A percentile compares a stretch with the other conserved stretches of the same genome.
phyloP scores from a whole-genome alignment of 2,329 filamentous ascomycete genomes.

The Fusarium verrucosum region DNA sequence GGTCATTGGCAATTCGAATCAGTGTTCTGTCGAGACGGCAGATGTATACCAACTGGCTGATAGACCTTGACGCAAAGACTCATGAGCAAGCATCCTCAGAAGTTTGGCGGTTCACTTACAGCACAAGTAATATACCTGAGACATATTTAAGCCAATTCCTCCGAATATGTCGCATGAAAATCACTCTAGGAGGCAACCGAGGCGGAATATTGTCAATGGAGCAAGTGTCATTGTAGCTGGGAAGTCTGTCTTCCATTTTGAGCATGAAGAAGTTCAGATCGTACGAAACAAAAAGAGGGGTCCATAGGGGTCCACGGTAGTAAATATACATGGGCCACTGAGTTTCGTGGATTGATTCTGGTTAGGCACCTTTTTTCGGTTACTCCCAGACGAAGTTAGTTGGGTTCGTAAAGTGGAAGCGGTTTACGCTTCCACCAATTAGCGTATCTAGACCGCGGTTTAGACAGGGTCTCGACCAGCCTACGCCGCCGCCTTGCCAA shows the following conservation, averaged over 20 bases:
- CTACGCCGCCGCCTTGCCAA: background rate
- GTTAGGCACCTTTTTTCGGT: background rate
- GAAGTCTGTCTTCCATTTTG: background rate
- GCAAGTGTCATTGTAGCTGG: background rate
- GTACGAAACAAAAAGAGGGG: background rate
- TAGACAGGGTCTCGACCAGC: background rate
- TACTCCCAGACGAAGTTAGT: background rate
- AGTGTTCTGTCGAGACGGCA: background rate
- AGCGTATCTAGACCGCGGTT: background rate
- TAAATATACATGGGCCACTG: background rate
- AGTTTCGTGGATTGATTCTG: background rate
- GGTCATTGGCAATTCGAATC: slow-evolving; percentile 13
- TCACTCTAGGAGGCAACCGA: background rate
- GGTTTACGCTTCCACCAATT: slow-evolving; percentile 2
- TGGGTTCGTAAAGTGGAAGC: background rate
- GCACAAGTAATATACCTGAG: background rate
- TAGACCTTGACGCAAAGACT: background rate
- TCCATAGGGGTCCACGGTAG: background rate
- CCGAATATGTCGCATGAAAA: background rate
- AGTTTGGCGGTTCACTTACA: background rate
- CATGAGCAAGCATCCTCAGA: background rate
- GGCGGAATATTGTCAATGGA: background rate
- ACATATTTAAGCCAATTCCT: slow-evolving; percentile 6
- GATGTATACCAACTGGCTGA: slow-evolving; percentile 11
- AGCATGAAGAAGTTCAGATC: background rate